A percentile compares a stretch with the other conserved stretches of the same genome.
Conservation (phyloP, 805 yeast genomes). For the Candida golubevii region DNA sequence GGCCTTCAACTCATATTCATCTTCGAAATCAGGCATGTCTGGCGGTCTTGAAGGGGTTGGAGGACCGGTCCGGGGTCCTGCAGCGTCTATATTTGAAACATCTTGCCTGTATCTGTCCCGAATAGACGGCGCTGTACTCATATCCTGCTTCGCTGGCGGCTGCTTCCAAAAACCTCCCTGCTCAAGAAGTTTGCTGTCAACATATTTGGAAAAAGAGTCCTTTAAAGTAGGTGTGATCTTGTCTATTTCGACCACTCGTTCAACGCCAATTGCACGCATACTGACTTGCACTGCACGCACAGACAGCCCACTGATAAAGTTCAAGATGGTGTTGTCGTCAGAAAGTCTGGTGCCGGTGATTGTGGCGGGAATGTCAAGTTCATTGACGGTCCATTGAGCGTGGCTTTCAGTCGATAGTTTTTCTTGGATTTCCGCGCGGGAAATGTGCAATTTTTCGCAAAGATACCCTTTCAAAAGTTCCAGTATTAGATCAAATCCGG, state of each 20-base stretch:
- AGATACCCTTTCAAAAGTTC: constrained; percentile 3
- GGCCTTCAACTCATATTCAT: constrained; percentile 41
- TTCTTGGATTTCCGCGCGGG: neutral
- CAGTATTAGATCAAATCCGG: constrained; percentile 2
- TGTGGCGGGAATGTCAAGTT: neutral
- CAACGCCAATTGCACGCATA: constrained; percentile 2
- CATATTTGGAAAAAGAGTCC: neutral
- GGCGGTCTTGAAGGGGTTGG: constrained; percentile 17
- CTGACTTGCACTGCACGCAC: constrained; percentile 5
- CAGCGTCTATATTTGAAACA: too few relatives aligned
- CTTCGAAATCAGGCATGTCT: constrained; percentile 52
- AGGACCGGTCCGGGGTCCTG: neutral
- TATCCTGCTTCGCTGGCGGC: neutral
- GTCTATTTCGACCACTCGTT: neutral
- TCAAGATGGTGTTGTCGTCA: constrained; percentile 3
- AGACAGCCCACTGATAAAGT: constrained; percentile 1
- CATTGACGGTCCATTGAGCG: constrained; percentile 2
- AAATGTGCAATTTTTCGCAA: neutral
- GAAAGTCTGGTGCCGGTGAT: constrained; percentile 4
- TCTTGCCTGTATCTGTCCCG: too few relatives aligned
- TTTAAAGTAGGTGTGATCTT: neutral
- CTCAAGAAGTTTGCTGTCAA: constrained; percentile 1
- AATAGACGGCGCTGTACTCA: too few relatives aligned
- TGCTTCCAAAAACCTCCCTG: constrained; percentile 4
- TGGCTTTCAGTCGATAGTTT: constrained; percentile 2